Evolutionary conservation across 176 grass and related monocot species (phyloP).

Genomic region (Oryza glumipatula): DNA sequence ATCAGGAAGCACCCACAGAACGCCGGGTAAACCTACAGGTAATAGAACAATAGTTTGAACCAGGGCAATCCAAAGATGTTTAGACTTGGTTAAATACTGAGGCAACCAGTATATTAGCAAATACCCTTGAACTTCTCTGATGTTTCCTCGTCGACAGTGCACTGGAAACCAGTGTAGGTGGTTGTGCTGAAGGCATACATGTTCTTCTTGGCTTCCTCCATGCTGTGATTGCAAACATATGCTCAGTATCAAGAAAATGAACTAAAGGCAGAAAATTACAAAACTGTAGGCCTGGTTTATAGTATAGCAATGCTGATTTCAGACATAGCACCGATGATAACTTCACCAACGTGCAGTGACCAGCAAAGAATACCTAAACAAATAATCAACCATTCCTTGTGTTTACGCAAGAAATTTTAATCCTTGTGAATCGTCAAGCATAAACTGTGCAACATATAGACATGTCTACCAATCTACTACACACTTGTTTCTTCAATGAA

Average conservation of each 20-base stretch:
- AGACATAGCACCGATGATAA: neutral
- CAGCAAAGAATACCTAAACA: neutral
- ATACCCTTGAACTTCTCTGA: slow-evolving; percentile 97
- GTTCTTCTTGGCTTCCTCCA: slow-evolving; percentile 98
- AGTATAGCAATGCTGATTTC: neutral
- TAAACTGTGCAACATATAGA: neutral
- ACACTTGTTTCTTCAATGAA: neutral
- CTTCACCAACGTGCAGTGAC: neutral
- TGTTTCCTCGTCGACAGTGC: slow-evolving; percentile 85
- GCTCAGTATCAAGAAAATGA: neutral
- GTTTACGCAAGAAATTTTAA: neutral
- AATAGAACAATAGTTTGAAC: neutral
- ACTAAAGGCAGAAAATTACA: neutral
- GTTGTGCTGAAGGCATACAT: slow-evolving; percentile 96
- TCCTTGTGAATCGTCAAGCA: neutral
- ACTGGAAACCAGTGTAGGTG: slow-evolving; percentile 92
- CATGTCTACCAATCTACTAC: neutral
- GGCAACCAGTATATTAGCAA: neutral
- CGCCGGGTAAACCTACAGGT: slow-evolving; percentile 73
- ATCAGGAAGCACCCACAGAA: slow-evolving; percentile 92
- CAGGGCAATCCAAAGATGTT: neutral
- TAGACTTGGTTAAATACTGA: neutral
- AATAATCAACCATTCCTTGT: neutral
- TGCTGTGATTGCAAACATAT: slow-evolving; percentile 46
- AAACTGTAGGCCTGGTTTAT: neutral